Conservation (phyloP, 345 rosid genomes). For the Pelargonium nanum region DNA sequence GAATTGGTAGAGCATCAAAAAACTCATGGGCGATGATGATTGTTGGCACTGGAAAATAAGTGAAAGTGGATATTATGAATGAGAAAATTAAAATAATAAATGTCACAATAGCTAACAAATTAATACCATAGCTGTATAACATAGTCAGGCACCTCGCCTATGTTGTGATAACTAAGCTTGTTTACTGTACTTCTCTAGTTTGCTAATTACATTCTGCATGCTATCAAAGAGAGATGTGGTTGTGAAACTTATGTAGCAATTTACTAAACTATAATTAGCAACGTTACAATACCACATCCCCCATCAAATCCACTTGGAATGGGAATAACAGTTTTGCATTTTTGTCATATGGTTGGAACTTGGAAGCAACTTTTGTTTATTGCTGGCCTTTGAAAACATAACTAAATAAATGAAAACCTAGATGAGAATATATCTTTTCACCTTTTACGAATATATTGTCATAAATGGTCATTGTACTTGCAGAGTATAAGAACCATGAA, state of each 20-base stretch:
- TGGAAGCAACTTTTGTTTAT: too few relatives aligned
- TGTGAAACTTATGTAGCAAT: background rate
- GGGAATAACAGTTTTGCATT: too few relatives aligned
- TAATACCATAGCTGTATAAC: background rate
- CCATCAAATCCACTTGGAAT: too few relatives aligned
- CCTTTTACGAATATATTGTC: background rate
- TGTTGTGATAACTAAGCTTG: background rate
- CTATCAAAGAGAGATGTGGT: too few relatives aligned
- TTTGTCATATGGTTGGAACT: too few relatives aligned
- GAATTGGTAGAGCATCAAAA: slow-evolving; percentile 90
- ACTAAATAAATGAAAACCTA: background rate
- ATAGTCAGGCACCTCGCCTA: background rate
- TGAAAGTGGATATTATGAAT: slow-evolving; percentile 16
- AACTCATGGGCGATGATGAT: slow-evolving; percentile 88
- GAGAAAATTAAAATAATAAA: background rate
- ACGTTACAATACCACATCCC: too few relatives aligned
- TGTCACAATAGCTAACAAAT: background rate
- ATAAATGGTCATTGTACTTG: background rate
- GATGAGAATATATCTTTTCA: too few relatives aligned
- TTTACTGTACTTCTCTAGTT: background rate
- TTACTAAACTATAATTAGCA: too few relatives aligned
- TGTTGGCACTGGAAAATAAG: slow-evolving; percentile 52
- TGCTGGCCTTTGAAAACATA: background rate
- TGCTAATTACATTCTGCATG: background rate
- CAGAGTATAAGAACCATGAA: background rate